Percentiles rank a stretch among this genome's conserved stretches.
Evolutionary conservation across 306 rosid species (phyloP).

Genomic region (Echinosophora koreensis): DNA sequence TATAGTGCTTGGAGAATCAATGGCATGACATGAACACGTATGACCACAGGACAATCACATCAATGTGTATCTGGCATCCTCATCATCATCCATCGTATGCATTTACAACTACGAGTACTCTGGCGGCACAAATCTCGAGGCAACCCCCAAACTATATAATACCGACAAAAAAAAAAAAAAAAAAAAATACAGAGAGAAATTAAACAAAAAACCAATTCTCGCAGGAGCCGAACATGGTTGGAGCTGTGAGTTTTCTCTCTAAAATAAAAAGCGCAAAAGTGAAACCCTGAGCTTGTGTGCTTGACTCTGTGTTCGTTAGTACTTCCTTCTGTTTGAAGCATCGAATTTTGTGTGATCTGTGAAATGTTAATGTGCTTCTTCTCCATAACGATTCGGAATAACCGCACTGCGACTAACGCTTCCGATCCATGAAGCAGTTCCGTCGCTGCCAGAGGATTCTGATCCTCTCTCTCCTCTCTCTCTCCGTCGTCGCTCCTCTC

Average conservation of each 20-base stretch:
- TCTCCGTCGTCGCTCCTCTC: slow-evolving; percentile 89
- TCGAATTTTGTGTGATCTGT: slow-evolving; percentile 50
- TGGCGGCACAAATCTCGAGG: slow-evolving; percentile 37
- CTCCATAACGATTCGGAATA: slow-evolving; percentile 26
- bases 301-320: slow-evolving; percentile 36
- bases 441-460: slow-evolving; percentile 88
- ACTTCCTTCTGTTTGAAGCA: slow-evolving; percentile 62
- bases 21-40: background rate
- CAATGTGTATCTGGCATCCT: slow-evolving; percentile 16
- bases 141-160: slow-evolving; percentile 14
- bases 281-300: background rate
- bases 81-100: background rate
- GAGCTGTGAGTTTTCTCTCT: slow-evolving; percentile 35
- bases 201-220: slow-evolving; percentile 17
- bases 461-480: slow-evolving; percentile 81
- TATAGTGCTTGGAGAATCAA: too few relatives aligned
- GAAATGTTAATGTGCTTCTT: slow-evolving; percentile 55
- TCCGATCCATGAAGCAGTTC: slow-evolving; percentile 78
- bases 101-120: background rate
- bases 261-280: slow-evolving; percentile 37
- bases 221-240: slow-evolving; percentile 68
- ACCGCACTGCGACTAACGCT: slow-evolving; percentile 36
- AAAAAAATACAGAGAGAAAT: background rate
- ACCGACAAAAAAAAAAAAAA: background rate
- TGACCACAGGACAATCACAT: slow-evolving; percentile 1